Conservation (phyloP, 148 eudicot genomes). For the Silene latifolia region DNA sequence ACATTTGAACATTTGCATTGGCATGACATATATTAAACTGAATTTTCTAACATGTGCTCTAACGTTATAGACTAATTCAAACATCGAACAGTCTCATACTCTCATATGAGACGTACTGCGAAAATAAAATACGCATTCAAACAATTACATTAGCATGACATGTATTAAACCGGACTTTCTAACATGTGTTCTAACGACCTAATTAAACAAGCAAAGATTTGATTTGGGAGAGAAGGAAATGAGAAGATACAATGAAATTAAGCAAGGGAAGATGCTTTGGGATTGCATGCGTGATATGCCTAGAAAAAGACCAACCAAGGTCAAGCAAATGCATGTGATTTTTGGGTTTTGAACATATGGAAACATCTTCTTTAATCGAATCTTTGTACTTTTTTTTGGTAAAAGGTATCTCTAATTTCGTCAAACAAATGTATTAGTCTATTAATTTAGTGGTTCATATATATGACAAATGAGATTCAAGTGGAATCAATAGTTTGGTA, state of each 20-base stretch:
- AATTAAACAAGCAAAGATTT: too few relatives aligned
- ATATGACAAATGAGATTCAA: conserved; percentile 17
- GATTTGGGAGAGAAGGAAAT: too few relatives aligned
- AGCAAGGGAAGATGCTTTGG: conserved; percentile 7
- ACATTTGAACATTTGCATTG: too few relatives aligned
- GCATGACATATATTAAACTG: too few relatives aligned
- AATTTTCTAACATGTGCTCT: too few relatives aligned
- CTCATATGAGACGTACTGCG: too few relatives aligned
- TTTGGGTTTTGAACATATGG: conserved; percentile 23
- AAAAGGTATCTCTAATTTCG: conserved; percentile 15
- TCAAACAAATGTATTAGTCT: conserved; percentile 18
- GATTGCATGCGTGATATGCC: conserved; percentile 20
- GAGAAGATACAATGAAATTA: neutral
- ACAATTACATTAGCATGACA: too few relatives aligned
- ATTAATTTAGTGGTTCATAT: neutral
- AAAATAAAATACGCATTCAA: too few relatives aligned
- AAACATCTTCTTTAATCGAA: conserved; percentile 21
- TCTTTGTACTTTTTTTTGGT: conserved; percentile 17
- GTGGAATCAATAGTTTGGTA: conserved; percentile 28
- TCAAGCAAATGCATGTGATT: conserved; percentile 30
- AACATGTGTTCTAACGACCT: too few relatives aligned
- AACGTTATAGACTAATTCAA: too few relatives aligned
- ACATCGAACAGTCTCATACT: too few relatives aligned
- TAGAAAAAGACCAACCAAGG: conserved; percentile 25
- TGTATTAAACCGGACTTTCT: too few relatives aligned